Evolutionary conservation across 306 rosid genomes (phyloP), one percentile per base, ranked within the genome.

Genomic region (Lithocarpus polystachyus): DNA sequence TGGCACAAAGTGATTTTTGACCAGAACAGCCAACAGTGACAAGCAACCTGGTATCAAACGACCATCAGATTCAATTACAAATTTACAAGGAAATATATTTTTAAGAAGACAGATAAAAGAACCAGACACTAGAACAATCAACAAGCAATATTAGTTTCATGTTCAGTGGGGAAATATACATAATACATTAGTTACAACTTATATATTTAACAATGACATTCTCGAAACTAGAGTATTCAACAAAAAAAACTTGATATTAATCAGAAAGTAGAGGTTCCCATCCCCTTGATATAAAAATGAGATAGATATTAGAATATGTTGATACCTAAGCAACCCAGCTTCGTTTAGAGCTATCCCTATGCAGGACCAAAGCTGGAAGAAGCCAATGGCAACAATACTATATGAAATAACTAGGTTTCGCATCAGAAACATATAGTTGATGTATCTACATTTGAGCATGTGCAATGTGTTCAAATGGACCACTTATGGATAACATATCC

Each of bases 301-400:
- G 62, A 35, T 35, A 71, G 69, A 59, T 29, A 59, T 24, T 28
- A 68, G 53, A 77, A 77, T 76, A 35, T 35, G 40, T 1, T 37
- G 43, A 74, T 86, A 90, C 98, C 91, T 87, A 83, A 81, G 95
- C 78, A 80, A 91, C 85, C 98, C 97, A 94, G 62, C 85, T 78
- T 73, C 88, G 90, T 79, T 89, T 87, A 59, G 91, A 79, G 78
- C 76, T 78, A 82, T 85, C 90, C 55, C 87, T 90, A 82, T 87
- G 87, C 72, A 92, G 81, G 83, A 89, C 87, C 81, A 94, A 80
- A 76, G 94, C 90, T 24, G 98, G 97, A 88, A 94, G 93, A 88
- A 94, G 97, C 98, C 97, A 92, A 28, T 84, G 89, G 79, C 89
- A 94, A 81, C 94, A 92, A 77, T 90, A 92, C 85, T 77, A 93